Percentiles rank a stretch among this genome's conserved stretches.
Evolutionary conservation across 202 grass and related monocot species (phyloP).

Genomic region (Elaeis oleifera): DNA sequence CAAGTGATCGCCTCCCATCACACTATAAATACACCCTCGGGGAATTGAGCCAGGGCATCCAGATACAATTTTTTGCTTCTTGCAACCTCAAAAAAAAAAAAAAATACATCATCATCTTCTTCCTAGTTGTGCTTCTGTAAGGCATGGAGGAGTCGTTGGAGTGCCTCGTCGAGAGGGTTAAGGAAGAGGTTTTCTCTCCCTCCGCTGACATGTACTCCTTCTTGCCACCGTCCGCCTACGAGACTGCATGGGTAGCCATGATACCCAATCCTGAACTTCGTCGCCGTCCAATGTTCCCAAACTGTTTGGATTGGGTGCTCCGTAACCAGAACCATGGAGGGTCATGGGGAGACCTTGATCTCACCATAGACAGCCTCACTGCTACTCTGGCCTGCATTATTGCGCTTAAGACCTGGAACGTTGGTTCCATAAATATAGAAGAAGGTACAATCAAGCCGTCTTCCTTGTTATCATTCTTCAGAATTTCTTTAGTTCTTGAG

Average conservation of each 20-base stretch:
- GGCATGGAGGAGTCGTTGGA: no score
- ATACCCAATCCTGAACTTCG: not conserved
- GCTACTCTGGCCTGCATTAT: constrained; percentile 5
- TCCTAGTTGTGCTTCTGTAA: no score
- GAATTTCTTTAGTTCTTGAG: not conserved
- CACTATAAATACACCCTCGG: no score
- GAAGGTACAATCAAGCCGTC: not conserved
- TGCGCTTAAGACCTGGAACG: constrained; percentile 3
- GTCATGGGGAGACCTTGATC: not conserved
- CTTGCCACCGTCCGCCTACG: constrained; percentile 7
- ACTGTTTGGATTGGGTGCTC: constrained; percentile 1
- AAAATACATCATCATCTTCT: no score
- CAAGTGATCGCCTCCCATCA: no score
- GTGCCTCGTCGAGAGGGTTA: no score
- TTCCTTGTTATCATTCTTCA: not conserved
- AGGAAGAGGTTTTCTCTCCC: not conserved
- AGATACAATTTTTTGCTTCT: no score
- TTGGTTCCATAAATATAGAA: not conserved
- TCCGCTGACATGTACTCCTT: not conserved
- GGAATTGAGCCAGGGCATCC: no score
- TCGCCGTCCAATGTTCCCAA: not conserved
- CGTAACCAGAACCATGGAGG: not conserved
- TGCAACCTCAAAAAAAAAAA: no score
- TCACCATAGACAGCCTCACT: not conserved
- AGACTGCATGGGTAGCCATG: constrained; percentile 16